Conservation (phyloP, 75 land plant species). For the Selaginella moellendorffii region DNA sequence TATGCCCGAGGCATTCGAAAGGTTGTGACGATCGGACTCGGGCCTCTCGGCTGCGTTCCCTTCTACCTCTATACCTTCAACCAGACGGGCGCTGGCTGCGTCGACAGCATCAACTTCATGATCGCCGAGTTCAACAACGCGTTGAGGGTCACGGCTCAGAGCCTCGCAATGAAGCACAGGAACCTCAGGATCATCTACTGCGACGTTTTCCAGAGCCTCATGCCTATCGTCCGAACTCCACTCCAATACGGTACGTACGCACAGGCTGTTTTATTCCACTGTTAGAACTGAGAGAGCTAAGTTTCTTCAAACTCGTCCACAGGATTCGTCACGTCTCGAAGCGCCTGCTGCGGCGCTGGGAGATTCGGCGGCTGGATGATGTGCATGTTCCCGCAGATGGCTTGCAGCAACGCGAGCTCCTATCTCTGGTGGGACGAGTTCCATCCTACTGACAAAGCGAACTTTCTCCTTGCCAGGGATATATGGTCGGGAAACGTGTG, state of each 20-base stretch:
- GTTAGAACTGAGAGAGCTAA: neutral
- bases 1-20: slow-evolving; percentile 36
- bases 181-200: slow-evolving; percentile 43
- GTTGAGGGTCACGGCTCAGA: slow-evolving; percentile 29
- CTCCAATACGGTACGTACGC: slow-evolving; percentile 35
- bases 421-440: slow-evolving; percentile 78
- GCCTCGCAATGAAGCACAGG: slow-evolving; percentile 27
- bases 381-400: slow-evolving; percentile 19
- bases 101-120: slow-evolving; percentile 41
- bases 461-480: no score
- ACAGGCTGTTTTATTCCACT: neutral
- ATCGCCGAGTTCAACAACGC: slow-evolving; percentile 42
- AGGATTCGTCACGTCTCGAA: slow-evolving; percentile 42
- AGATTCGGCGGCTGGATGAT: slow-evolving; percentile 40
- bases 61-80: slow-evolving; percentile 37
- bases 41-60: slow-evolving; percentile 65
- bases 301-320: no score
- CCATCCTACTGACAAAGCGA: slow-evolving; percentile 64
- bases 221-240: slow-evolving; percentile 40
- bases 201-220: slow-evolving; percentile 41
- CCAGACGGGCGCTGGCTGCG: slow-evolving; percentile 42
- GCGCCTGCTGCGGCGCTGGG: slow-evolving; percentile 88
- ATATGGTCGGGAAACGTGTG: slow-evolving; percentile 34
- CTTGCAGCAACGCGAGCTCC: slow-evolving; percentile 42
- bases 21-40: slow-evolving; percentile 49